A percentile compares a stretch with the other conserved stretches of the same genome.
These are phyloP conservation scores for Rosa chinensis DNA, from an alignment of 306 rosid species.

Conservation along the genomic window DNA sequence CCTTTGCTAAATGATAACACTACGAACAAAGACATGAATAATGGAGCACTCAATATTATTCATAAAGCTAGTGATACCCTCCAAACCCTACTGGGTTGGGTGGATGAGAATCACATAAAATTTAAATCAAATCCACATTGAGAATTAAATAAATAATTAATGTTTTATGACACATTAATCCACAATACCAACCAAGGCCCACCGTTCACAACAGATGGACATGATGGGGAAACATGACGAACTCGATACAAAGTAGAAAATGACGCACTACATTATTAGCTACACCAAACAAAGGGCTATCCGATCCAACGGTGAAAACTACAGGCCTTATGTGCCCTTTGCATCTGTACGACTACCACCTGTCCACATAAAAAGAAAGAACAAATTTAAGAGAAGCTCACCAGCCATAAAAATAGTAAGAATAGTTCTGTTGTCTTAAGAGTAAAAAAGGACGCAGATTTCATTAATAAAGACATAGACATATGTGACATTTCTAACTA, in stretches of 20 bases:
- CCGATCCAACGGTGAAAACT: constrained; percentile 20
- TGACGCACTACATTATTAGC: constrained; percentile 5
- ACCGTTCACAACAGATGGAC: constrained; percentile 10
- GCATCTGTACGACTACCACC: constrained; percentile 26
- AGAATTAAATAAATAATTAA: neutral
- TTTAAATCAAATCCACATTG: constrained; percentile 11
- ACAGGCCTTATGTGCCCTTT: constrained; percentile 9
- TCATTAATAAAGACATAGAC: too few species aligned
- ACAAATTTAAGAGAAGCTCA: neutral
- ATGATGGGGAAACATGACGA: neutral
- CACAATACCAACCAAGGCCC: constrained; percentile 16
- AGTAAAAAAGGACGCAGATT: neutral
- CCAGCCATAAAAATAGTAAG: too few species aligned
- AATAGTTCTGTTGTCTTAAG: neutral
- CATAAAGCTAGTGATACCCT: neutral
- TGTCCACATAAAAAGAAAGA: constrained; percentile 35
- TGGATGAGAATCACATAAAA: neutral
- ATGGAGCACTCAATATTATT: constrained; percentile 1
- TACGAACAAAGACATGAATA: neutral
- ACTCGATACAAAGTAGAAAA: neutral
- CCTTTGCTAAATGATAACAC: constrained; percentile 2
- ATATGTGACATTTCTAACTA: too few species aligned
- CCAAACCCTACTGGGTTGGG: neutral
- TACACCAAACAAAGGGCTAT: neutral
- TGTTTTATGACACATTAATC: constrained; percentile 11